These are phyloP conservation scores for Cutaneotrichosporon cavernicola DNA, from an alignment of 1,284 basidiomycete genomes.

Conservation along the genomic window DNA sequence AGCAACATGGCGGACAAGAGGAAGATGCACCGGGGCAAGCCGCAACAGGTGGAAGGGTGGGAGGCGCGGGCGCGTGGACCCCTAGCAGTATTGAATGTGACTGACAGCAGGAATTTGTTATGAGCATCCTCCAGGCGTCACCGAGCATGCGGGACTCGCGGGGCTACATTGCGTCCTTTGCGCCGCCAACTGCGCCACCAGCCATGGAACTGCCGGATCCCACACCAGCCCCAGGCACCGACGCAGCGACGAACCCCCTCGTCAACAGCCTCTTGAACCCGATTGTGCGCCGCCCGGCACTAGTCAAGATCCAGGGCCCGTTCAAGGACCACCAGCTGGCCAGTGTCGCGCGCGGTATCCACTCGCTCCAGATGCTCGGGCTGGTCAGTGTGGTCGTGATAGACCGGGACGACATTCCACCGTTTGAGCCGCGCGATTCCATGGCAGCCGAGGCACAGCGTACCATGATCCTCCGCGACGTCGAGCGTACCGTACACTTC, in stretches of 20 bases:
- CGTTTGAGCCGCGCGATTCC: conserved; percentile 59
- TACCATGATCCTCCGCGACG: conserved; percentile 78
- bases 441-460: conserved; percentile 42
- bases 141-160: conserved; percentile 88
- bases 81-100: not conserved
- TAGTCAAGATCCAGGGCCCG: conserved; percentile 96
- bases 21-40: not conserved
- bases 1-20: not conserved
- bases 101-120: conserved; percentile 81
- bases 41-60: not conserved
- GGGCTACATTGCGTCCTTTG: conserved; percentile 83
- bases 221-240: conserved; percentile 25
- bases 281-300: conserved; percentile 61
- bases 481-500: conserved; percentile 75
- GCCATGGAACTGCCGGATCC: conserved; percentile 30
- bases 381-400: conserved; percentile 92
- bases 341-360: conserved; percentile 88
- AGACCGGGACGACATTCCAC: conserved; percentile 76
- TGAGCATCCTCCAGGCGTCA: conserved; percentile 89
- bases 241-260: conserved; percentile 58
- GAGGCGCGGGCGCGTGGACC: not conserved
- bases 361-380: conserved; percentile 92
- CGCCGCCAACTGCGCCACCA: conserved; percentile 51
- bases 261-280: conserved; percentile 82
- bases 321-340: conserved; percentile 94